phyloP scores from a whole-genome alignment of 2,329 filamentous ascomycete genomes.

The Rutstroemia sp. region DNA sequence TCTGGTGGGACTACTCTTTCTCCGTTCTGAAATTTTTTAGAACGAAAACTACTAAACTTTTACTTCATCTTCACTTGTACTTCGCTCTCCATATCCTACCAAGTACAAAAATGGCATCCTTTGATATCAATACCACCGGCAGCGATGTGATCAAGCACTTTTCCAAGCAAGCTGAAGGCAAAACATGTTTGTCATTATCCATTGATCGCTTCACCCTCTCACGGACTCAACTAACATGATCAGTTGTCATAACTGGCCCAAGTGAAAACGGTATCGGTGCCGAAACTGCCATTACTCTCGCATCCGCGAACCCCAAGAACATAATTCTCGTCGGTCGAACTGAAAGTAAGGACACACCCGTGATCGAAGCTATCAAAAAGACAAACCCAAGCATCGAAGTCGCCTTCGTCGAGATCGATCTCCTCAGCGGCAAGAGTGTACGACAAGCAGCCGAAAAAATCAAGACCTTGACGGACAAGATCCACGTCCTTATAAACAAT shows the following conservation, averaged over 20 bases:
- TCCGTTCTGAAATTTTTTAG: no score
- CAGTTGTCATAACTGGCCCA: constrained; percentile 11
- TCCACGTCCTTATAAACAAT: constrained; percentile 34
- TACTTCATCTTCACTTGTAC: background rate
- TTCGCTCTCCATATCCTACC: background rate
- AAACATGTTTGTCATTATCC: constrained; percentile 9
- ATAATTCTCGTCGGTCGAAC: constrained; percentile 17
- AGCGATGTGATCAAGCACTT: background rate
- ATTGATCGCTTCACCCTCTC: no score
- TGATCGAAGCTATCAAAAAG: constrained; percentile 13
- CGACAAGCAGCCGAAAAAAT: constrained; percentile 34
- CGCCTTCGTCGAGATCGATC: constrained; percentile 25
- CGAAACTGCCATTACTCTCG: constrained; percentile 17
- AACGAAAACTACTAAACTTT: background rate
- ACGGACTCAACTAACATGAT: no score
- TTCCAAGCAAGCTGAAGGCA: background rate
- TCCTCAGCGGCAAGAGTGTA: constrained; percentile 34
- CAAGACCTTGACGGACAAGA: constrained; percentile 23
- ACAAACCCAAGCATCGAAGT: constrained; percentile 11
- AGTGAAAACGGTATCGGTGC: constrained; percentile 14
- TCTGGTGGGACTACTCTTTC: no score
- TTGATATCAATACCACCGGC: background rate
- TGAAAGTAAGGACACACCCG: constrained; percentile 11
- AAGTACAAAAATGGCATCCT: background rate
- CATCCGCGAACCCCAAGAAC: constrained; percentile 14